Conservation (phyloP, 371 early-diverging fungal genomes). For the Aphelidium insulamus region DNA sequence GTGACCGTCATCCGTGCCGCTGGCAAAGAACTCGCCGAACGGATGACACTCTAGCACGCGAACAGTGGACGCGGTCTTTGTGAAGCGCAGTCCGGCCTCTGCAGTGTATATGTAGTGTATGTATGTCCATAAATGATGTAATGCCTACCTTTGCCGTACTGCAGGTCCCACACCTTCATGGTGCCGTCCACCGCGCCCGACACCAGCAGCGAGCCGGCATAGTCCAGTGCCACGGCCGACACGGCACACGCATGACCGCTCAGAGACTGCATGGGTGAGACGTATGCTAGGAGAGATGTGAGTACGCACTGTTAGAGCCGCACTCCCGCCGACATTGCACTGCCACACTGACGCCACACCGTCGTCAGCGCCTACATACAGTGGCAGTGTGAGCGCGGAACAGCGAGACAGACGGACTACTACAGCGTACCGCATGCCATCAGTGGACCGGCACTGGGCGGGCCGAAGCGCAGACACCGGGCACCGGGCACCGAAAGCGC, state of each 20-base stretch:
- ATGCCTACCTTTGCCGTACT: slow-evolving; percentile 19
- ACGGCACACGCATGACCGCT: slow-evolving; percentile 16
- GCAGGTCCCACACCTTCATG: slow-evolving; percentile 34
- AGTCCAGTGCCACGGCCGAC: slow-evolving; percentile 18
- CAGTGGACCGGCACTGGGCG: slow-evolving; percentile 19
- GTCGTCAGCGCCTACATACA: background rate
- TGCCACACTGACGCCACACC: background rate
- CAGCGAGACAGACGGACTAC: slow-evolving; percentile 21
- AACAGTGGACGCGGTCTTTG: slow-evolving; percentile 6
- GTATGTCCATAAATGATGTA: background rate
- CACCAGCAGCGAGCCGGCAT: slow-evolving; percentile 23
- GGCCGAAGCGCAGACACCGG: slow-evolving; percentile 17
- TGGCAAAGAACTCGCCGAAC: slow-evolving; percentile 37
- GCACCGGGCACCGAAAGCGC: too few relatives aligned
- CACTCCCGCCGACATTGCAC: too few relatives aligned
- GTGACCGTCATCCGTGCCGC: slow-evolving; percentile 26
- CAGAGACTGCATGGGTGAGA: slow-evolving; percentile 10
- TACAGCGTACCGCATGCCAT: slow-evolving; percentile 26
- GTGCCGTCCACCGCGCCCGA: slow-evolving; percentile 23
- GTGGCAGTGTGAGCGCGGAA: slow-evolving; percentile 14
- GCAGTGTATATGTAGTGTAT: background rate
- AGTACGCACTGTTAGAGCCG: background rate
- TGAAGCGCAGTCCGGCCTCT: background rate
- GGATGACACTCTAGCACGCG: slow-evolving; percentile 27
- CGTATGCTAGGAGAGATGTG: background rate